Evolutionary conservation across 805 yeast genomes (phyloP).

Genomic region (Ogataea neopini): DNA sequence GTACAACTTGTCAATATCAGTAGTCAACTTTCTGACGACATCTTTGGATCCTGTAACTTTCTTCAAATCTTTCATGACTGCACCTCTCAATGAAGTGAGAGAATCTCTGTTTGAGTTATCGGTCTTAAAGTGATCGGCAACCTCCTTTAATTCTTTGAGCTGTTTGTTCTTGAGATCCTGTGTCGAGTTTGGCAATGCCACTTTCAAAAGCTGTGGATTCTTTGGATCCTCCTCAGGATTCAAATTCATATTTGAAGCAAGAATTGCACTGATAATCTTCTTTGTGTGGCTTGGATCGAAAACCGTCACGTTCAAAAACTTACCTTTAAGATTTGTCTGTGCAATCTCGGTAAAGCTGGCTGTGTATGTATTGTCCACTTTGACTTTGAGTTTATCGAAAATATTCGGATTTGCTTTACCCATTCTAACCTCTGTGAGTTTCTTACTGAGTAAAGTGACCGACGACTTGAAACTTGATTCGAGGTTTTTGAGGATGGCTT

Average conservation of each 20-base stretch:
- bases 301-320: slow-evolving; percentile 73
- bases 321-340: slow-evolving; percentile 68
- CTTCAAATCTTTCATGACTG: slow-evolving; percentile 56
- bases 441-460: slow-evolving; percentile 53
- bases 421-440: slow-evolving; percentile 60
- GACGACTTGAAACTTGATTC: slow-evolving; percentile 47
- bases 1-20: slow-evolving; percentile 67
- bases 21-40: slow-evolving; percentile 51
- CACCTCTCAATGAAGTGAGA: slow-evolving; percentile 57
- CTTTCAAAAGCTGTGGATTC: slow-evolving; percentile 70
- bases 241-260: slow-evolving; percentile 68
- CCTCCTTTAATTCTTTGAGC: slow-evolving; percentile 62
- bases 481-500: slow-evolving; percentile 38
- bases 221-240: slow-evolving; percentile 77
- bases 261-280: slow-evolving; percentile 66
- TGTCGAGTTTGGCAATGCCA: slow-evolving; percentile 74
- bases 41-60: slow-evolving; percentile 50
- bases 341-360: slow-evolving; percentile 63
- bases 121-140: slow-evolving; percentile 62
- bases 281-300: slow-evolving; percentile 80
- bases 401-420: slow-evolving; percentile 70
- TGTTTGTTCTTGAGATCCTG: slow-evolving; percentile 59
- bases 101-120: slow-evolving; percentile 47
- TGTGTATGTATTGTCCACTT: slow-evolving; percentile 45
- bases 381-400: slow-evolving; percentile 60